Evolutionary conservation across 495 filamentous ascomycete species (phyloP), one percentile per base, ranked within the genome.

Genomic region (Emericellopsis terricola): DNA sequence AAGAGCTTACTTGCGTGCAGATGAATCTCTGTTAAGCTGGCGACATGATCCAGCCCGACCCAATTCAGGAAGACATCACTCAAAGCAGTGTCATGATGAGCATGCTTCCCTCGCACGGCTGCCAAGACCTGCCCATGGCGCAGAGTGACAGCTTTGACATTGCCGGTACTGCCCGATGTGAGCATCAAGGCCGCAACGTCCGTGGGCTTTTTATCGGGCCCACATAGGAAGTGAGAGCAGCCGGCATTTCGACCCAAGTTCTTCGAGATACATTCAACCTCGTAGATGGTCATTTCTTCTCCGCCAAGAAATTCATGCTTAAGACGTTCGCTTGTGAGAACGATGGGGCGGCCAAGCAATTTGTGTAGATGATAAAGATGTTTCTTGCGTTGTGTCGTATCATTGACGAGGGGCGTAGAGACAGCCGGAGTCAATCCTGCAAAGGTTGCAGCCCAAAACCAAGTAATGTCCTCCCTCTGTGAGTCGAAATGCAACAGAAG

Each of bases 131-230:
- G 64, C 2, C 28, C 26, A 38, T 67, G 61, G 1, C 35, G 50
- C 4, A 71, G 43, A 3, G 14, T 33, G 1, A 72, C 69, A 1
- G 65, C 69, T 43, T 76, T 74, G 11, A 65, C 42, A 28, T 60
- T 51, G 4, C 68, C 67, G 8, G 61, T 69, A 42, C 56, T 66
- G 1, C 71, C 71, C 0, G 68, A 76, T 4, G 70, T 76, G 3
- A 76, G 46, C 64, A 72, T 65, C 4, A 71, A 41, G 6, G 53
- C 52, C 0, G 51, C 48, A 3, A 43, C n/a, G 29, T 52, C 50
- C 17, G 34, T 9, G 20, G 20, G 3, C 17, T 37, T 27, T n/a
- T 27, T 27, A n/a, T n/a, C n/a, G n/a, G n/a, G n/a, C n/a, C n/a
- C n/a, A n/a, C n/a, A n/a, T n/a, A n/a, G n/a, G n/a, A n/a, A n/a